phyloP scores from a whole-genome alignment of 495 filamentous ascomycete species.

The Xylaria nigripes region DNA sequence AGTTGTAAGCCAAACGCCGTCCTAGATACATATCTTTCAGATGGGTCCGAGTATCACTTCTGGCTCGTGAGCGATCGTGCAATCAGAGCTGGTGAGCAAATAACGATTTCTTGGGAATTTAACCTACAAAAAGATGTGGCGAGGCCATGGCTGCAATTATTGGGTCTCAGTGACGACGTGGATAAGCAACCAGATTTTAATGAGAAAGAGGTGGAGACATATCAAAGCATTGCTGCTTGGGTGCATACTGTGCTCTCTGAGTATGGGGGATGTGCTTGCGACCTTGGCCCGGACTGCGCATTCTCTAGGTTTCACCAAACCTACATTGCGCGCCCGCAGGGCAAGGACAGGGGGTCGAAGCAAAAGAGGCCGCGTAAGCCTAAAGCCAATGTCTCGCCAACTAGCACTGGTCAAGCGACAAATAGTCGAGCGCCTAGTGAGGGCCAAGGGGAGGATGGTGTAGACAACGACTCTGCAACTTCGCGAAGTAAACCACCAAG shows the following conservation, averaged over 20 bases:
- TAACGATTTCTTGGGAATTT: constrained; percentile 51
- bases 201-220: constrained; percentile 36
- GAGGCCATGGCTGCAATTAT: constrained; percentile 36
- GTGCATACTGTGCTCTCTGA: constrained; percentile 72
- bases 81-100: constrained; percentile 50
- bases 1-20: constrained; percentile 81
- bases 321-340: constrained; percentile 41
- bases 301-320: constrained; percentile 68
- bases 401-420: constrained; percentile 59
- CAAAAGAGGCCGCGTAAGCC: constrained; percentile 49
- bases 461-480: constrained; percentile 61
- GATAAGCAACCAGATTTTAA: constrained; percentile 35
- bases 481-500: constrained; percentile 66
- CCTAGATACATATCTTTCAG: constrained; percentile 73
- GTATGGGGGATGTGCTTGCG: constrained; percentile 84
- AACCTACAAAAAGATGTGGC: constrained; percentile 38
- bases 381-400: constrained; percentile 53
- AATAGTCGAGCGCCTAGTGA: constrained; percentile 77
- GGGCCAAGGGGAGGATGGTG: constrained; percentile 47
- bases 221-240: constrained; percentile 40
- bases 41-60: constrained; percentile 71
- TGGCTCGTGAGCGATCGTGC: constrained; percentile 74
- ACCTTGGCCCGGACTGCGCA: constrained; percentile 53
- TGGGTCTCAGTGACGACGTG: constrained; percentile 43
- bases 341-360: constrained; percentile 48